phyloP scores from a whole-genome alignment of 805 yeast species.

The Brettanomyces nanus region DNA sequence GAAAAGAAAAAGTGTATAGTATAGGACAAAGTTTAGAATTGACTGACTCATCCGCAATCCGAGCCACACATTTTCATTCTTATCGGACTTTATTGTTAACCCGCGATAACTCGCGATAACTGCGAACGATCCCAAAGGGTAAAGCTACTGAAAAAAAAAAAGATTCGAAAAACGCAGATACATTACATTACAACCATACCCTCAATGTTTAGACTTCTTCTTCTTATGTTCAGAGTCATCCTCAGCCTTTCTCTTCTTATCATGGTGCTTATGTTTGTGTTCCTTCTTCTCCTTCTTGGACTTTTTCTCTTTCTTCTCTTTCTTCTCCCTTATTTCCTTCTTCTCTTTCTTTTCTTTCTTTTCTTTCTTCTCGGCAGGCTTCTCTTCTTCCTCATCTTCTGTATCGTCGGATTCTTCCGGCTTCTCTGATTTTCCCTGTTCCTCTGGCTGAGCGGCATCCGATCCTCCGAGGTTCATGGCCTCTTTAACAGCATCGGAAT shows the following conservation, averaged over 20 bases:
- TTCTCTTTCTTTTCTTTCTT: constrained; percentile 9
- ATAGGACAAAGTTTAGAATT: no score
- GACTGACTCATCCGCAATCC: no score
- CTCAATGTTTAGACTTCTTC: constrained; percentile 22
- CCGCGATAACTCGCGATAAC: no score
- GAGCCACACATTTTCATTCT: no score
- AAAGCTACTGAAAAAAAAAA: no score
- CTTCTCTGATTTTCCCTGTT: constrained; percentile 31
- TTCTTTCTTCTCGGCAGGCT: constrained; percentile 20
- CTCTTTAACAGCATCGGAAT: constrained; percentile 85
- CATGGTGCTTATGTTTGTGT: constrained; percentile 1
- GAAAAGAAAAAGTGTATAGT: no score
- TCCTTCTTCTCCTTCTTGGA: constrained; percentile 1
- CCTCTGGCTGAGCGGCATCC: constrained; percentile 26
- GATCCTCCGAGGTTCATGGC: constrained; percentile 62
- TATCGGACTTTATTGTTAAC: no score
- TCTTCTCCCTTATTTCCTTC: constrained; percentile 9
- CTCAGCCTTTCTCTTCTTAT: constrained; percentile 2
- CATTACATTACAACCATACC: no score
- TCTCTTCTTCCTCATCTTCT: constrained; percentile 40
- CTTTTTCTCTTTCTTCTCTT: constrained; percentile 1
- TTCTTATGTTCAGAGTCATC: constrained; percentile 4
- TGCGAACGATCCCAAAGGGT: no score
- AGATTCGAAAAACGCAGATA: no score
- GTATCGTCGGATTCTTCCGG: constrained; percentile 38